Base-by-base conservation (phyloP, 1,284 basidiomycete species). In the Trametes sp. region DNA sequence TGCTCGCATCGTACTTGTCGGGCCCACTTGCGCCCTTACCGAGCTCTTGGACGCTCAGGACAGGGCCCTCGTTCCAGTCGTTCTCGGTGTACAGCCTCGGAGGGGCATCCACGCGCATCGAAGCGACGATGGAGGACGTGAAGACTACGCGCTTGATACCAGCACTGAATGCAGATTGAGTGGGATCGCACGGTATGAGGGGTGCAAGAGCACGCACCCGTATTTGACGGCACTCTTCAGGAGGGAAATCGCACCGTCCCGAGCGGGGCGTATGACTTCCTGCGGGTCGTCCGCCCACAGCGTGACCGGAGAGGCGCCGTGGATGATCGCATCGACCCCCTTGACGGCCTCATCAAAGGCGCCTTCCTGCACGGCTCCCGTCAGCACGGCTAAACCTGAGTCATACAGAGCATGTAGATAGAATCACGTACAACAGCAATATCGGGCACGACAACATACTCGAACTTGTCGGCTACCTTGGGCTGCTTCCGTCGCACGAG, bases 31-130 rank as follows among this genome's bases (percentile, higher is more conserved):
- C 82, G 10, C 82, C 77, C n/a, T 71, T 72, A 9, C 88, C 87
- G 52, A 84, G 78, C 66, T 83, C 75, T 70, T 83, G 80, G 23
- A 88, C 78, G 41, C 82, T 77, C 26, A 80, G 71, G 14, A 84
- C 74, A 1, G 82, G 79, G 41, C 80, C 76, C 3, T 84, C 74
- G 75, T 93, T 90, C 92, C 92, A 94, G 72, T 91, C 84, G 0
- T 70, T 65, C 62, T 85, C 44, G 4, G 44, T 46, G 44, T 46
- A 46, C 21, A 19, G 10, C 23, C 23, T 11, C 9, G 23, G 23
- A 10, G 24, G 11, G 9, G 38, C 44, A 4, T 26, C 28, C 7
- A 26, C 21, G 33, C 33, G n/a, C 31, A 84, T 63, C 56, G 89
- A 75, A 2, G 87, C 75, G 0, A 82, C 86, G 46, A 78, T 80